Percentiles rank a stretch among this genome's conserved stretches.
phyloP scores from a whole-genome alignment of 140 eudicot species.

The Erigeron philadelphicus region DNA sequence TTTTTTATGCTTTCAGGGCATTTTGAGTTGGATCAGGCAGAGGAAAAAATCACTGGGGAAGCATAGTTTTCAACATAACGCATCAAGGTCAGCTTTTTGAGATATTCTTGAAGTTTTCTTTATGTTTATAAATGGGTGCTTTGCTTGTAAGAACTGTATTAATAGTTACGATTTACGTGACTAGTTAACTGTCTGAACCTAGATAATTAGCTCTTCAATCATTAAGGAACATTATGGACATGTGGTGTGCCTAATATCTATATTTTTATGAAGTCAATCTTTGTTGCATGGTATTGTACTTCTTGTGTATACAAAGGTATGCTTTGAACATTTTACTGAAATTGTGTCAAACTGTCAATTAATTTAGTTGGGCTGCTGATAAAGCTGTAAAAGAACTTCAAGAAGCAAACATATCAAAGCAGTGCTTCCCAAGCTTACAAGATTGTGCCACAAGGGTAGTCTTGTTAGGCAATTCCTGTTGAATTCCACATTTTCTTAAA shows the following conservation, averaged over 20 bases:
- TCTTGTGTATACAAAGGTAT: constrained; percentile 1
- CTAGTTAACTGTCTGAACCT: neutral
- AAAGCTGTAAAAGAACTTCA: constrained; percentile 81
- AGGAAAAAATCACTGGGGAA: constrained; percentile 51
- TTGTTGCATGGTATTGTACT: constrained; percentile 1
- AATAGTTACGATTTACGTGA: neutral
- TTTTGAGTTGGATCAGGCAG: constrained; percentile 57
- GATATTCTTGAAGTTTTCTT: constrained; percentile 17
- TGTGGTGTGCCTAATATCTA: constrained; percentile 16
- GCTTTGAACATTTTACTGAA: constrained; percentile 15
- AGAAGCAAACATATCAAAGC: constrained; percentile 74
- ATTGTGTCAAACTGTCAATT: constrained; percentile 10
- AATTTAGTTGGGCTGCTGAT: constrained; percentile 73
- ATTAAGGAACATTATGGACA: constrained; percentile 1
- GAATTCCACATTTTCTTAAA: constrained; percentile 8
- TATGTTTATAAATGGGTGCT: constrained; percentile 15
- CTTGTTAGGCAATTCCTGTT: neutral
- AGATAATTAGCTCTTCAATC: constrained; percentile 5
- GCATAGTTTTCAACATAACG: constrained; percentile 69
- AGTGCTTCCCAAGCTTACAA: constrained; percentile 66
- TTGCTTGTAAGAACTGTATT: neutral
- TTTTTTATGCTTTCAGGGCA: constrained; percentile 44
- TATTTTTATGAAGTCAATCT: neutral
- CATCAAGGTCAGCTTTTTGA: constrained; percentile 52
- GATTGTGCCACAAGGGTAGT: constrained; percentile 78